These are phyloP conservation scores for Fraxinus nigra DNA, from an alignment of 305 asterid species.

Conservation along the genomic window DNA sequence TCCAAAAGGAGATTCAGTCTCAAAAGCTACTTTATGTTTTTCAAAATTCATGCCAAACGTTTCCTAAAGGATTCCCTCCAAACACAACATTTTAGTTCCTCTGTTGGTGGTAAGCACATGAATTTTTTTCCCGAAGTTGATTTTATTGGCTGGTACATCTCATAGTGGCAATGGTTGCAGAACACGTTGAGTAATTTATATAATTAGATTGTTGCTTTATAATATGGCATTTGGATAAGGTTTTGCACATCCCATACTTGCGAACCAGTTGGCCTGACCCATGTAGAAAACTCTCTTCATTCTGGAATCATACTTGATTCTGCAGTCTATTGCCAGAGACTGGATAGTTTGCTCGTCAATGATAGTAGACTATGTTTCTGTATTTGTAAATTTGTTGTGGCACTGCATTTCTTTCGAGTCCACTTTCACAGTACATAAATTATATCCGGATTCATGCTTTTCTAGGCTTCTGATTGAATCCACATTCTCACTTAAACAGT, in stretches of 20 bases:
- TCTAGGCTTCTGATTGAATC: neutral
- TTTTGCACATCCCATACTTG: neutral
- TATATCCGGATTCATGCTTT: neutral
- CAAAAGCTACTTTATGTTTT: neutral
- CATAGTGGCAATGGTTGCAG: neutral
- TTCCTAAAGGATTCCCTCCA: neutral
- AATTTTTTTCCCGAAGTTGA: neutral
- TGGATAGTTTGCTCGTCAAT: neutral
- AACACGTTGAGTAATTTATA: neutral
- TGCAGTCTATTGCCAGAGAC: neutral
- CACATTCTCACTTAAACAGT: neutral
- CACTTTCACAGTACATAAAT: neutral
- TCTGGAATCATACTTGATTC: neutral
- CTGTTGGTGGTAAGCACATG: neutral
- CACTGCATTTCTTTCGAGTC: neutral
- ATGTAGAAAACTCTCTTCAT: neutral
- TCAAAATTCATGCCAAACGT: neutral
- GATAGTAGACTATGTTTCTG: neutral
- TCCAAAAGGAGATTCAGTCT: neutral
- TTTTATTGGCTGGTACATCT: conserved; percentile 6
- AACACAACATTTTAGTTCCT: neutral
- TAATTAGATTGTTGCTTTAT: neutral
- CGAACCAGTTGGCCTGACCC: neutral
- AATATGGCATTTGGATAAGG: neutral
- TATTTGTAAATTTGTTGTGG: neutral